A percentile compares a stretch with the other conserved stretches of the same genome.
Evolutionary conservation across 768 basidiomycete species (phyloP).

Genomic region (Sporobolomyces phaffii): DNA sequence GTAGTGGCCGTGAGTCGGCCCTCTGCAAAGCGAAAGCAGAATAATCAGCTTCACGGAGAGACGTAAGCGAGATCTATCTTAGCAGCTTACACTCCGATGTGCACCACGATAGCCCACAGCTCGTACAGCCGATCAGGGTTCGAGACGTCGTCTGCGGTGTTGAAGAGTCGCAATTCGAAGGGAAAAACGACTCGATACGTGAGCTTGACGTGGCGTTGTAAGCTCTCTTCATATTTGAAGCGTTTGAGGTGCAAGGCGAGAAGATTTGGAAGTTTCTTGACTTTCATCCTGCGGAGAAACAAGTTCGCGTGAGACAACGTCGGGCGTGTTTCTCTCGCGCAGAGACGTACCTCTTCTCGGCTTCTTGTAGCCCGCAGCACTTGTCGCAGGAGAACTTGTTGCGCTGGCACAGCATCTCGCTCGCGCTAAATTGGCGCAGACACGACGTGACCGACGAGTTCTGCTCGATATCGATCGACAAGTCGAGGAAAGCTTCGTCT

Average conservation of each 20-base stretch:
- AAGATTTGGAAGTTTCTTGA: conserved; percentile 90
- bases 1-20: conserved; percentile 98
- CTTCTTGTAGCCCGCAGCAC: conserved; percentile 94
- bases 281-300: conserved; percentile 75
- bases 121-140: conserved; percentile 89
- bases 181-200: conserved; percentile 96
- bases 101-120: conserved; percentile 95
- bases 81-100: conserved; percentile 83
- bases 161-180: conserved; percentile 86
- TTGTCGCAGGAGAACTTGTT: conserved; percentile 99
- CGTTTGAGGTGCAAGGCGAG: conserved; percentile 93
- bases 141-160: conserved; percentile 87
- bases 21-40: conserved; percentile 52
- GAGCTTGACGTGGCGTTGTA: conserved; percentile 85
- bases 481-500: conserved; percentile 92
- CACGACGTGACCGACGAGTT: conserved; percentile 95
- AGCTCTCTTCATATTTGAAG: conserved; percentile 95
- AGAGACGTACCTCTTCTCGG: conserved; percentile 76
- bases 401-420: conserved; percentile 94
- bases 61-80: background rate
- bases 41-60: background rate
- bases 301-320: background rate
- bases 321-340: background rate
- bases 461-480: conserved; percentile 99
- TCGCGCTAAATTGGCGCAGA: conserved; percentile 90